Percentiles rank a stretch among this genome's conserved stretches.
These are phyloP conservation scores for Phytophthora foliorum DNA, from an alignment of 352 stramenopile genomes.

Conservation along the genomic window DNA sequence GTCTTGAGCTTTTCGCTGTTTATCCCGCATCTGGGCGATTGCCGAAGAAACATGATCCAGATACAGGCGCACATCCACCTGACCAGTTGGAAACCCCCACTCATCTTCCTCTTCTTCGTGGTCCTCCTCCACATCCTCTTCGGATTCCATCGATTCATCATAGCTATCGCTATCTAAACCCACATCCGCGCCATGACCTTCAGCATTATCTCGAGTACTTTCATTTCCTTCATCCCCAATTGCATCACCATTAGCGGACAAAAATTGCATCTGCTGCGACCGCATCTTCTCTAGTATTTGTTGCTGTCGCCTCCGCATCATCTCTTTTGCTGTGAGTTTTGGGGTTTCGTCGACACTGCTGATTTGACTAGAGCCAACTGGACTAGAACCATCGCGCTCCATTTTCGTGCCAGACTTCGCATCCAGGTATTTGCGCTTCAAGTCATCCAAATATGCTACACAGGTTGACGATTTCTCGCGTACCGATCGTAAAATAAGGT, in stretches of 20 bases:
- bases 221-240: constrained; percentile 23
- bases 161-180: constrained; percentile 34
- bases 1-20: constrained; percentile 45
- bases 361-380: constrained; percentile 3
- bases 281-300: constrained; percentile 79
- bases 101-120: constrained; percentile 81
- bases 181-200: constrained; percentile 2
- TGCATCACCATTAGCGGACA: constrained; percentile 53
- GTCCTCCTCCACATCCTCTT: constrained; percentile 54
- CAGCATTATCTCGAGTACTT: constrained; percentile 12
- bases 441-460: constrained; percentile 27
- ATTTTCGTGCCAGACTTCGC: background rate
- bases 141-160: constrained; percentile 43
- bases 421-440: constrained; percentile 25
- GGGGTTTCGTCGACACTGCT: constrained; percentile 12
- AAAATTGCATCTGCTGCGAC: constrained; percentile 79
- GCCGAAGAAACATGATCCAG: constrained; percentile 73
- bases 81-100: constrained; percentile 84
- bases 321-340: constrained; percentile 57
- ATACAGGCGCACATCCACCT: constrained; percentile 74
- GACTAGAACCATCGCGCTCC: background rate
- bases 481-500: constrained; percentile 34
- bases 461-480: constrained; percentile 39
- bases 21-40: constrained; percentile 62
- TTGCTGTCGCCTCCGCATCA: constrained; percentile 71